Percentiles rank a stretch among this genome's conserved stretches.
Evolutionary conservation across 768 basidiomycete genomes (phyloP).

Genomic region (Cyathus striatus): DNA sequence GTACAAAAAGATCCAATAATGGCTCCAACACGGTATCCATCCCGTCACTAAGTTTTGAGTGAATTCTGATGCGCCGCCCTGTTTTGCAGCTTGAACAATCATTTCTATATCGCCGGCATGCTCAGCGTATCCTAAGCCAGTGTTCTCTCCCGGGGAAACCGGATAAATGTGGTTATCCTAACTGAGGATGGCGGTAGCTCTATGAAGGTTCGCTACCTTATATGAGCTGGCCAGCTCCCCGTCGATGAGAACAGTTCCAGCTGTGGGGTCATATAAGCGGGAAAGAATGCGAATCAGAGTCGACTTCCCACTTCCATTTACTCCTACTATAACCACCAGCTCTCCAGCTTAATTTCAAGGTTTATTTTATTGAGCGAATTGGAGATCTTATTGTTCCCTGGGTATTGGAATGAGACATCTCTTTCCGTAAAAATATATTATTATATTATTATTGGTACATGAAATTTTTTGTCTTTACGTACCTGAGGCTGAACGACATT

Average conservation of each 20-base stretch:
- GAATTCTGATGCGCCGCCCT: slow-evolving; percentile 36
- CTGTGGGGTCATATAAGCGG: slow-evolving; percentile 39
- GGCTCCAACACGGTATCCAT: slow-evolving; percentile 35
- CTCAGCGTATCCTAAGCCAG: slow-evolving; percentile 24
- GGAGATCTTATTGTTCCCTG: slow-evolving; percentile 27
- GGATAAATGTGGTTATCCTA: slow-evolving; percentile 49
- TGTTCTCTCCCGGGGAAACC: slow-evolving; percentile 35
- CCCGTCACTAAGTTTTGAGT: slow-evolving; percentile 29
- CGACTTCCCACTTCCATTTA: slow-evolving; percentile 53
- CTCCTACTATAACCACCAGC: slow-evolving; percentile 52
- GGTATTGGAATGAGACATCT: slow-evolving; percentile 49
- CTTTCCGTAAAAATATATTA: slow-evolving; percentile 22
- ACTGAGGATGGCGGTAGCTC: slow-evolving; percentile 39
- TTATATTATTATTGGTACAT: not conserved
- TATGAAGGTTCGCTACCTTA: slow-evolving; percentile 31
- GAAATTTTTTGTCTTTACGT: slow-evolving; percentile 1
- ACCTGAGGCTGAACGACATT: slow-evolving; percentile 24
- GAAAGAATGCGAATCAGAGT: slow-evolving; percentile 47
- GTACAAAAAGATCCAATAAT: slow-evolving; percentile 10
- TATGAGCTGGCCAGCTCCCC: slow-evolving; percentile 32
- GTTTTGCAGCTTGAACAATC: slow-evolving; percentile 24
- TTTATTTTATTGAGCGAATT: slow-evolving; percentile 34
- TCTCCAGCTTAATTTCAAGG: slow-evolving; percentile 37
- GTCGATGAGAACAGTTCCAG: slow-evolving; percentile 41
- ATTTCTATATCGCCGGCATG: slow-evolving; percentile 11